These are phyloP conservation scores for Podaxis sp. DNA, from an alignment of 768 basidiomycete genomes.

Conservation along the genomic window DNA sequence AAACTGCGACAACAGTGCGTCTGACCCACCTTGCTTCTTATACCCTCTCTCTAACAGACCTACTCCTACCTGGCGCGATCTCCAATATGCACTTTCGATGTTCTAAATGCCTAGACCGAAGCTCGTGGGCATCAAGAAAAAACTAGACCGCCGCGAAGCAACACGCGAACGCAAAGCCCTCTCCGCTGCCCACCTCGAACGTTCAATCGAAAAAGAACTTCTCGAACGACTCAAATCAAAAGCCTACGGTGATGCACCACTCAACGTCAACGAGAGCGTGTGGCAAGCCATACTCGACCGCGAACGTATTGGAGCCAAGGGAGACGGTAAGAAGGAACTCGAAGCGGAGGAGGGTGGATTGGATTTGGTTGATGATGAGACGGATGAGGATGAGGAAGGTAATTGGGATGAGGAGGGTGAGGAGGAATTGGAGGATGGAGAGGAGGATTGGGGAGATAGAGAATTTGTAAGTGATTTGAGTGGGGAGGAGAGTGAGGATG, in stretches of 20 bases:
- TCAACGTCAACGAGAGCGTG: conserved; percentile 96
- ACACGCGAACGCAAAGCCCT: conserved; percentile 94
- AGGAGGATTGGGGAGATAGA: conserved; percentile 52
- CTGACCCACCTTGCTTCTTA: neutral
- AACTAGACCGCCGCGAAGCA: conserved; percentile 88
- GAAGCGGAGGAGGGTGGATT: conserved; percentile 23
- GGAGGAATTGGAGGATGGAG: conserved; percentile 46
- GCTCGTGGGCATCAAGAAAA: conserved; percentile 94
- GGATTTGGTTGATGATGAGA: conserved; percentile 32
- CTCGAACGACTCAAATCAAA: conserved; percentile 94
- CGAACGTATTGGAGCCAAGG: conserved; percentile 51
- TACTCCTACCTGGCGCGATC: neutral
- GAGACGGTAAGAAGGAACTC: conserved; percentile 58
- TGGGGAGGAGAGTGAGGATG: conserved; percentile 58
- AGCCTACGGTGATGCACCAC: conserved; percentile 94
- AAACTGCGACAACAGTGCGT: conserved; percentile 83
- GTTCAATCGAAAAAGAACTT: conserved; percentile 92
- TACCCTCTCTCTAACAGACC: neutral
- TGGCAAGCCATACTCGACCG: conserved; percentile 91
- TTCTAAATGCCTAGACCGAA: conserved; percentile 58
- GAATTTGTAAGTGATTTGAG: conserved; percentile 78
- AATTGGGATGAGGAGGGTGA: conserved; percentile 47
- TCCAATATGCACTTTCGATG: neutral
- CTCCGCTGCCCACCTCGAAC: conserved; percentile 91
- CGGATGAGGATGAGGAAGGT: conserved; percentile 48